Base-by-base conservation (phyloP, 768 basidiomycete species). In the Chalciporus piperatus region DNA sequence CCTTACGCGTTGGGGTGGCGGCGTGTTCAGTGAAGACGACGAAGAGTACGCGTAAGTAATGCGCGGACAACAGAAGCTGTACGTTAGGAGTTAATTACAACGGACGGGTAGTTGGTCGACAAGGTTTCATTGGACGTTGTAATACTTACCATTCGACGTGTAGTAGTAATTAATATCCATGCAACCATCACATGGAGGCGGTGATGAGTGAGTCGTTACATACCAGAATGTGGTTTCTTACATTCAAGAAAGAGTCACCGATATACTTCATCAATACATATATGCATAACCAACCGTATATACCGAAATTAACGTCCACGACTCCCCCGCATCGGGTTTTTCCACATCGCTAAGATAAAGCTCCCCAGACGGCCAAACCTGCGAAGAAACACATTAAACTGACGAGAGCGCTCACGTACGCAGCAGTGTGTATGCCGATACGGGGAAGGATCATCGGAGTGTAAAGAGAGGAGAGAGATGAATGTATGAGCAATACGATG, bases 371-470 rank as follows among this genome's bases (percentile, higher is more conserved):
- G 0, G 80, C 86, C 45, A 92, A 69, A 3, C 87, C 89, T 4
- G 80, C 77, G 63, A 92, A 91, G 58, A 92, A 81, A 35, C 75
- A 73, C 23, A 85, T 84, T 12, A 92, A 69, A 0, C 83, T 82
- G 4, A 87, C 76, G 27, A 92, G 65, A 41, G 83, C 72, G 19
- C 80, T 82, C 10, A 84, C 73, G 67, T 90, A 93, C 22, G 87
- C 88, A 28, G 84, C 85, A 0, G 81, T 82, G 45, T 89, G 90
- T 25, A 91, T 77, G 7, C 90, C 90, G 23, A 92, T 78, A 37
- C 79, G 76, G 0, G 88, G 86, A 12, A 92, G 74, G 25, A 89
- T 70, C 46, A 76, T 68, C 1, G 87, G 81, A 0, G 86, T 82
- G 56, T 91, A 85, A 47, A 91, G 73, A 16, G 86, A 68, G 3